Conservation (phyloP, 495 filamentous ascomycete genomes). For the Pseudomonodictys pantanalensis region DNA sequence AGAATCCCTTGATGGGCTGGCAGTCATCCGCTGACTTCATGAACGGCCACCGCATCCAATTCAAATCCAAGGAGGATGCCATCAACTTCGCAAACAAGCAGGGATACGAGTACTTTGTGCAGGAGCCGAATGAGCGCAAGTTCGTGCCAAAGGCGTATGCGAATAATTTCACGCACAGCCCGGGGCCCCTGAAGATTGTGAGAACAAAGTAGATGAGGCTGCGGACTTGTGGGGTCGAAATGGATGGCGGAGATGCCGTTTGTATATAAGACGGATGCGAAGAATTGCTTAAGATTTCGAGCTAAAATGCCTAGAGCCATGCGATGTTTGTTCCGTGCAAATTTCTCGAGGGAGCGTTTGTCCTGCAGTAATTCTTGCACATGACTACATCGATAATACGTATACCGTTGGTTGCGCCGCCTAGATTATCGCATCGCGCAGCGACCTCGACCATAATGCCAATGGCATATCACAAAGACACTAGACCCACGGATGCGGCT, state of each 20-base stretch:
- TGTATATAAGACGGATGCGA: too few species aligned
- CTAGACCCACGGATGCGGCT: too few species aligned
- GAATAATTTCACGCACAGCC: conserved; percentile 85
- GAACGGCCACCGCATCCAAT: conserved; percentile 87
- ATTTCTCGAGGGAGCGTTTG: too few species aligned
- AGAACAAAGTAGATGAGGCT: conserved; percentile 70
- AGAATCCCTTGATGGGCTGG: conserved; percentile 98
- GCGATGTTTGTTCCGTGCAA: too few species aligned
- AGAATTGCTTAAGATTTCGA: too few species aligned
- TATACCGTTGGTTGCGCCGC: too few species aligned
- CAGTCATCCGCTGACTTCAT: conserved; percentile 89
- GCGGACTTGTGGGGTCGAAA: conserved; percentile 6
- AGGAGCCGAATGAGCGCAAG: conserved; percentile 87
- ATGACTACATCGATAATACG: too few species aligned
- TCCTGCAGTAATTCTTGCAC: too few species aligned
- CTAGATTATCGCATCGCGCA: too few species aligned
- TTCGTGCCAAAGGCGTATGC: conserved; percentile 92
- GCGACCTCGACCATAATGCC: too few species aligned
- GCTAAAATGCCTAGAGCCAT: too few species aligned
- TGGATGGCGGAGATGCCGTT: not conserved
- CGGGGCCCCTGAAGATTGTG: conserved; percentile 85
- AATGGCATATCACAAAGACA: too few species aligned
- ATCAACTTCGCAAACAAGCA: conserved; percentile 96
- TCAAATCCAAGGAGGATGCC: conserved; percentile 92
- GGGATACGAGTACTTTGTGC: conserved; percentile 97